A percentile compares a stretch with the other conserved stretches of the same genome.
Conservation (phyloP, 208 protist genomes). For the Acanthamoeba culbertsoni region DNA sequence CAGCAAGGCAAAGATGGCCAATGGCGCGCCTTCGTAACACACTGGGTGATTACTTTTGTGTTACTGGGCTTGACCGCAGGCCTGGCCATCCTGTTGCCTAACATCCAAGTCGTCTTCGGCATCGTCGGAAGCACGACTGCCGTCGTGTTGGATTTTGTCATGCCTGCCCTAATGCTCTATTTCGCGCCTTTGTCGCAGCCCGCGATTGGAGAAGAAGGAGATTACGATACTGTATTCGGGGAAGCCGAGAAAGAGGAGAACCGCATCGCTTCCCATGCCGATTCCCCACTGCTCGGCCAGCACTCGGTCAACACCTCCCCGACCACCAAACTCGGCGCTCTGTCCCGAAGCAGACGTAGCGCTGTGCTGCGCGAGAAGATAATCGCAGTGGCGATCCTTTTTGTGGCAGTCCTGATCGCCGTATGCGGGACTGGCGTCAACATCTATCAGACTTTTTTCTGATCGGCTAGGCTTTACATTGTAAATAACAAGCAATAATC, state of each 20-base stretch:
- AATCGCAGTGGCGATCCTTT: neutral
- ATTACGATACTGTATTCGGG: neutral
- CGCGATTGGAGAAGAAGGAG: too few relatives aligned
- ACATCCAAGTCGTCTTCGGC: slow-evolving; percentile 48
- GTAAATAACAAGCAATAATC: too few relatives aligned
- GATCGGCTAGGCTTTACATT: too few relatives aligned
- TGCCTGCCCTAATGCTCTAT: slow-evolving; percentile 37
- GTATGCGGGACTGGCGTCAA: neutral
- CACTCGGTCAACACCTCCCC: too few relatives aligned
- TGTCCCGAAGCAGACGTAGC: neutral
- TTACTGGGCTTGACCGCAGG: neutral
- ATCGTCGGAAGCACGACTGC: slow-evolving; percentile 32
- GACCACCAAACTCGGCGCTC: neutral
- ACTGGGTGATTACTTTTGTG: neutral
- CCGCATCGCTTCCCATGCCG: too few relatives aligned
- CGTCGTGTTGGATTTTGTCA: neutral
- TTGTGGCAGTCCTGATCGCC: neutral
- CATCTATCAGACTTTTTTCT: slow-evolving; percentile 29
- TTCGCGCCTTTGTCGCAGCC: neutral
- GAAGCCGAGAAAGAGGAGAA: neutral
- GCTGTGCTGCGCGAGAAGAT: neutral
- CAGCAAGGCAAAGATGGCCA: neutral
- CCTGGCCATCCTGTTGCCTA: slow-evolving; percentile 19
- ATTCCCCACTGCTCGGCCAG: too few relatives aligned
- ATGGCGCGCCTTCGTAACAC: neutral